These are phyloP conservation scores for Amoeboradix gromovi DNA, from an alignment of 371 early-diverging fungal genomes.

Conservation along the genomic window DNA sequence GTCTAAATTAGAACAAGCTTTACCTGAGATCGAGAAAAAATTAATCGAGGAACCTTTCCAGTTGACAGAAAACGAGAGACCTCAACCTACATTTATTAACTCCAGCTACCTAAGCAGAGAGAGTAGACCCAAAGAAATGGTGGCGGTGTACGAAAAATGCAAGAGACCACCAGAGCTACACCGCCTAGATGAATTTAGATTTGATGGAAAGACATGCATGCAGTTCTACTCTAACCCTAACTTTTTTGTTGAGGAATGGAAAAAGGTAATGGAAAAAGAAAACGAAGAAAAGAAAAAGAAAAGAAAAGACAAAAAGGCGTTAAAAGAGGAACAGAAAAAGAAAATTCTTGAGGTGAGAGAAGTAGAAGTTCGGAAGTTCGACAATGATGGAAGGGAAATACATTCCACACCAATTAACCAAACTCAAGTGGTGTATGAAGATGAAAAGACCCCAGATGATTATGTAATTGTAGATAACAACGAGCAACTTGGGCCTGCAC, in stretches of 20 bases:
- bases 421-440: neutral
- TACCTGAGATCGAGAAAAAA: neutral
- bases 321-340: neutral
- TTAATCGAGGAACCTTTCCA: neutral
- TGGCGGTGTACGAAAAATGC: slow-evolving; percentile 9
- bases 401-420: neutral
- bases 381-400: neutral
- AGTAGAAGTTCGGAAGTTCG: neutral
- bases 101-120: neutral
- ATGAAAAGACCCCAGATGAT: neutral
- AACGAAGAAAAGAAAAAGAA: slow-evolving; percentile 8
- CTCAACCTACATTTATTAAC: neutral
- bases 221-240: slow-evolving; percentile 16
- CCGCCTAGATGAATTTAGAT: slow-evolving; percentile 11
- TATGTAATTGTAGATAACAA: neutral
- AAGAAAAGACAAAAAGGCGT: slow-evolving; percentile 1
- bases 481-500: neutral
- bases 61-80: neutral
- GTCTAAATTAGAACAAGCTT: neutral
- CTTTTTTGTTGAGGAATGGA: slow-evolving; percentile 21
- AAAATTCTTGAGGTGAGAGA: neutral
- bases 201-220: slow-evolving; percentile 12
- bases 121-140: neutral
- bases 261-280: slow-evolving; percentile 10
- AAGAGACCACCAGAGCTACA: slow-evolving; percentile 8